Conservation (phyloP, 495 filamentous ascomycete species). For the Chaetomium fimeti region DNA sequence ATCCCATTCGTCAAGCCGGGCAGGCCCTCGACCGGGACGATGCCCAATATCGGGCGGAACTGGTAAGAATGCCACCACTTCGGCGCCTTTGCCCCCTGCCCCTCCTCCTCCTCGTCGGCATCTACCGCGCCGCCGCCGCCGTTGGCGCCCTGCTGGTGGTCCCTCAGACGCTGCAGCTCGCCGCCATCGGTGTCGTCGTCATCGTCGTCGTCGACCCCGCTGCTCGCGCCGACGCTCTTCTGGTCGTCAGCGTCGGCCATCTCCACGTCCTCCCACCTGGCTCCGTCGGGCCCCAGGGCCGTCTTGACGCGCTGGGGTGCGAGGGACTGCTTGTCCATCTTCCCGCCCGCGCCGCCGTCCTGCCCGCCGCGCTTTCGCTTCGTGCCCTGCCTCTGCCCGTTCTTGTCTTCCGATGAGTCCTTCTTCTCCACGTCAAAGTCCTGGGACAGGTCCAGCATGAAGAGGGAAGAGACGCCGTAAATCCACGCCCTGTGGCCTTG, state of each 20-base stretch:
- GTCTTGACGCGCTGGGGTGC: slow-evolving; percentile 36
- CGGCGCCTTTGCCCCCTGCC: slow-evolving; percentile 19
- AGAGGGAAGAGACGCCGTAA: slow-evolving; percentile 80
- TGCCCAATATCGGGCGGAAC: slow-evolving; percentile 86
- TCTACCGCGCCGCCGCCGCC: slow-evolving; percentile 19
- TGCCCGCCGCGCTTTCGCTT: slow-evolving; percentile 57
- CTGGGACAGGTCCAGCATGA: slow-evolving; percentile 83
- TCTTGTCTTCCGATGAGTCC: slow-evolving; percentile 11
- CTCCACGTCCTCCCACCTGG: slow-evolving; percentile 40
- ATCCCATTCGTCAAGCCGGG: slow-evolving; percentile 29
- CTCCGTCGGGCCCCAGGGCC: slow-evolving; percentile 48
- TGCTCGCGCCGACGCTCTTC: slow-evolving; percentile 39
- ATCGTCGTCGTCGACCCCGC: slow-evolving; percentile 41
- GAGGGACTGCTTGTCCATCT: slow-evolving; percentile 54
- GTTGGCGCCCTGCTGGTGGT: slow-evolving; percentile 31
- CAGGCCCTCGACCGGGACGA: slow-evolving; percentile 62
- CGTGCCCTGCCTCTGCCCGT: slow-evolving; percentile 38
- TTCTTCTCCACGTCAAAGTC: slow-evolving; percentile 55
- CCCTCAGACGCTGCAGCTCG: slow-evolving; percentile 43
- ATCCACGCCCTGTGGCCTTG: slow-evolving; percentile 78
- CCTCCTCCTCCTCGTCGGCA: slow-evolving; percentile 24
- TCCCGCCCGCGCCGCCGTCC: slow-evolving; percentile 57
- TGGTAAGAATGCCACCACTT: slow-evolving; percentile 81
- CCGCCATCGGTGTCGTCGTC: slow-evolving; percentile 44
- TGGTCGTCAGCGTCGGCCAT: slow-evolving; percentile 44